Percentiles rank a stretch among this genome's conserved stretches.
Conservation (phyloP, 1,139 yeast genomes). For the Blastobotrys indianensis region DNA sequence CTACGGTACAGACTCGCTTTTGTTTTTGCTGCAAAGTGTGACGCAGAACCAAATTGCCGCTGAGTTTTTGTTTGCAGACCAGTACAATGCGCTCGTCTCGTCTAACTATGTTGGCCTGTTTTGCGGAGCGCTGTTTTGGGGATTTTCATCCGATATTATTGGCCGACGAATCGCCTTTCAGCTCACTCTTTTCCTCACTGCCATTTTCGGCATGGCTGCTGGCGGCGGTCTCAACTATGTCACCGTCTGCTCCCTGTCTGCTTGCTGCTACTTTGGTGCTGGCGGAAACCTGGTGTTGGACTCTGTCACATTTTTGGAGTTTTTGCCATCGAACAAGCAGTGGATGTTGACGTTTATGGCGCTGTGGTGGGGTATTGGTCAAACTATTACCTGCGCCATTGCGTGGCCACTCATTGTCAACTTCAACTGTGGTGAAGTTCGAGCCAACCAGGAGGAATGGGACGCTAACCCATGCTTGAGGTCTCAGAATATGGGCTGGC, state of each 20-base stretch:
- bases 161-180: conserved; percentile 57
- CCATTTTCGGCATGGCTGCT: conserved; percentile 47
- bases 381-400: conserved; percentile 47
- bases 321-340: conserved; percentile 48
- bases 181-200: conserved; percentile 44
- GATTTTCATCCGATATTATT: conserved; percentile 53
- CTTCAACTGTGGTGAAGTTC: conserved; percentile 40
- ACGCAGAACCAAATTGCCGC: conserved; percentile 31
- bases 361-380: conserved; percentile 60
- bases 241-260: conserved; percentile 47
- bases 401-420: conserved; percentile 54
- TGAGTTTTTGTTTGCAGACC: conserved; percentile 22
- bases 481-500: conserved; percentile 51
- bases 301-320: conserved; percentile 55
- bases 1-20: conserved; percentile 56
- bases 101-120: conserved; percentile 43
- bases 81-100: conserved; percentile 38
- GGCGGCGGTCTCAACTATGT: conserved; percentile 46
- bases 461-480: conserved; percentile 40
- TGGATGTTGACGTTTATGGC: conserved; percentile 54
- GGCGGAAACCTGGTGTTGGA: conserved; percentile 62
- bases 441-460: conserved; percentile 18
- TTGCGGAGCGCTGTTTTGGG: conserved; percentile 53
- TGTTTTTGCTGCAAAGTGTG: conserved; percentile 44
- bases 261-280: conserved; percentile 28